phyloP scores from a whole-genome alignment of 2,329 filamentous ascomycete species.

The Fusarium sp. region DNA sequence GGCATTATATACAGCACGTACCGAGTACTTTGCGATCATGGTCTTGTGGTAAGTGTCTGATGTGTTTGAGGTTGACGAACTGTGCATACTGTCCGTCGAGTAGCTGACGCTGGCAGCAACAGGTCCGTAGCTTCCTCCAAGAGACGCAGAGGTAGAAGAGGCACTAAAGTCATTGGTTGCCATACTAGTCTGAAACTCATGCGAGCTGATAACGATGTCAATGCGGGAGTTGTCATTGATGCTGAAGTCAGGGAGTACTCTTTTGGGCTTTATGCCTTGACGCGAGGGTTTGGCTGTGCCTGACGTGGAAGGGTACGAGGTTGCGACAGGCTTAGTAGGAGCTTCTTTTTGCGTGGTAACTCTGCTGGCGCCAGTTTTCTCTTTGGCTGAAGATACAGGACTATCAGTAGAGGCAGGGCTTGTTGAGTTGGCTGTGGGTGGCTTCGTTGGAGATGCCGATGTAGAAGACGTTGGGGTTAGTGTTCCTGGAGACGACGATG shows the following conservation, averaged over 20 bases:
- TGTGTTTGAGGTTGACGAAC: neutral
- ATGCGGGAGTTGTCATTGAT: constrained; percentile 3
- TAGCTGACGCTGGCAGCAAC: neutral
- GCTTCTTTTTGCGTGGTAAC: too few species aligned
- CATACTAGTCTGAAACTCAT: constrained; percentile 4
- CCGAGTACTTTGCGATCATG: constrained; percentile 8
- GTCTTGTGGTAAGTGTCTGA: neutral
- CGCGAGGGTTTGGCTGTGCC: neutral
- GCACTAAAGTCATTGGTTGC: constrained; percentile 4
- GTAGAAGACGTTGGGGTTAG: neutral
- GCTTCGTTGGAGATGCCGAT: neutral
- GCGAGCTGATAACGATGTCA: neutral
- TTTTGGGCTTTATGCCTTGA: neutral
- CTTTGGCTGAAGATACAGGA: neutral
- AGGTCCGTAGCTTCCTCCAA: neutral
- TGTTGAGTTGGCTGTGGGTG: neutral
- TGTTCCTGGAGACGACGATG: neutral
- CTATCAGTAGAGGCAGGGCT: neutral
- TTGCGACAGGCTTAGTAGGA: too few species aligned
- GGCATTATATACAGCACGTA: neutral
- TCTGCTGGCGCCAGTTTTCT: too few species aligned
- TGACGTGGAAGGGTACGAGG: too few species aligned
- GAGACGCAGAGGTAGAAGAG: neutral
- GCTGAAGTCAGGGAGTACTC: neutral
- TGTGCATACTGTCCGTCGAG: neutral